Evolutionary conservation across 805 yeast genomes (phyloP).

Genomic region (Lipomyces sp.): DNA sequence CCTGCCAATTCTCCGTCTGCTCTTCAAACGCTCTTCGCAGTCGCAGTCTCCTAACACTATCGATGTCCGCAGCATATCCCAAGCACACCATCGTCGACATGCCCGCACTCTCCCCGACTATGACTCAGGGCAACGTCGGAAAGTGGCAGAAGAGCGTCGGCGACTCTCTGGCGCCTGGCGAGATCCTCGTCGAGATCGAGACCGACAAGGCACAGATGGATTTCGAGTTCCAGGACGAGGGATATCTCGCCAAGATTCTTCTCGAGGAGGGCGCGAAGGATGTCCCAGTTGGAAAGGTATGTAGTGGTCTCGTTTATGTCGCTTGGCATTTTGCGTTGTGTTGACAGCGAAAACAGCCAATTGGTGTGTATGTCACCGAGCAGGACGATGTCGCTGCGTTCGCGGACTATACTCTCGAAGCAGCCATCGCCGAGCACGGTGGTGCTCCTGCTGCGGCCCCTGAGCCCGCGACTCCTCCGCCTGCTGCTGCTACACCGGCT

Average conservation of each 20-base stretch:
- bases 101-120: conserved; percentile 99
- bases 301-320: background rate
- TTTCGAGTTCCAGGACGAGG: conserved; percentile 97
- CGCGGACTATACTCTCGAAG: conserved; percentile 76
- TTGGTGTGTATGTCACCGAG: conserved; percentile 94
- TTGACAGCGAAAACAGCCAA: conserved; percentile 48
- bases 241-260: conserved; percentile 81
- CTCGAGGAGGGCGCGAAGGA: conserved; percentile 84
- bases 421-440: conserved; percentile 46
- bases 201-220: conserved; percentile 98
- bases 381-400: conserved; percentile 82
- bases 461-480: conserved; percentile 39
- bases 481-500: conserved; percentile 34
- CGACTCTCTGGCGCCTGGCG: conserved; percentile 86
- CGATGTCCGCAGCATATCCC: conserved; percentile 49
- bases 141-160: conserved; percentile 89
- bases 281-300: conserved; percentile 73
- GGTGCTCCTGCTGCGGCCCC: conserved; percentile 46
- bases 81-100: conserved; percentile 84
- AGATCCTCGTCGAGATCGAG: conserved; percentile 92
- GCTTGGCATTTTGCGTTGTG: background rate
- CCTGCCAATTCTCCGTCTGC: background rate
- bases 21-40: background rate
- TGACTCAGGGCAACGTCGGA: conserved; percentile 93
- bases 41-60: background rate